Base-by-base conservation (phyloP, 148 eudicot species). In the Amaranthus palmeri region DNA sequence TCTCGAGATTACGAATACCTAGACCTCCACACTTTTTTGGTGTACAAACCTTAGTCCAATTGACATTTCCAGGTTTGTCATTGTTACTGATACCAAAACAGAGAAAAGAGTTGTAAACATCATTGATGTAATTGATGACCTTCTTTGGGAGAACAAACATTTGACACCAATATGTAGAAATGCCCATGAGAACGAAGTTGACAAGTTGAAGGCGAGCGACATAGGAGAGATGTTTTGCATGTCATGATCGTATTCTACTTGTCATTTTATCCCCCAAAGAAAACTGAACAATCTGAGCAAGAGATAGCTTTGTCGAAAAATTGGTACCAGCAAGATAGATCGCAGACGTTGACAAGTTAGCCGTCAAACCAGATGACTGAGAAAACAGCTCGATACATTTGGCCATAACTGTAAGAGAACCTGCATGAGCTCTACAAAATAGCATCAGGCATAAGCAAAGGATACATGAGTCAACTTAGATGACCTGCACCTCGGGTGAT, bases 301-400 rank as follows among this genome's bases (percentile, higher is more conserved):
- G 1, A 0, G 0, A 9, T 2, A n/a, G n/a, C n/a, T n/a, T 9
- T 52, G 13, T 9, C 0, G 8, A 3, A 6, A n/a, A n/a, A n/a
- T n/a, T 14, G 13, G 2, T 2, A 25, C 36, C 36, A 25, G 36
- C 2, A 7, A 10, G 10, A 52, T 7, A 52, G 12, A 52, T 14
- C 4, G 10, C 55, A 6, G 55, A 7, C 2, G 3, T 52, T 0
- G 0, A 9, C 0, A 0, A 0, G 13, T 52, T 52, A 5, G 4
- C 55, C 0, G 13, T 10, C 8, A 52, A 8, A 14, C 55, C 55
- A 7, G 55, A 7, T 2, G 55, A 52, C 4, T 52, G 14, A 0
- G 15, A 4, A 54, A 54, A 54, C 2, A 13, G 10, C 4, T 54
- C 5, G 6, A 54, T 2, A 3, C 1, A 15, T 1, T 54, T 4